Percentiles rank a stretch among this genome's conserved stretches.
These are phyloP conservation scores for Botrytis sinoallii DNA, from an alignment of 2,329 filamentous ascomycete genomes.

Conservation along the genomic window DNA sequence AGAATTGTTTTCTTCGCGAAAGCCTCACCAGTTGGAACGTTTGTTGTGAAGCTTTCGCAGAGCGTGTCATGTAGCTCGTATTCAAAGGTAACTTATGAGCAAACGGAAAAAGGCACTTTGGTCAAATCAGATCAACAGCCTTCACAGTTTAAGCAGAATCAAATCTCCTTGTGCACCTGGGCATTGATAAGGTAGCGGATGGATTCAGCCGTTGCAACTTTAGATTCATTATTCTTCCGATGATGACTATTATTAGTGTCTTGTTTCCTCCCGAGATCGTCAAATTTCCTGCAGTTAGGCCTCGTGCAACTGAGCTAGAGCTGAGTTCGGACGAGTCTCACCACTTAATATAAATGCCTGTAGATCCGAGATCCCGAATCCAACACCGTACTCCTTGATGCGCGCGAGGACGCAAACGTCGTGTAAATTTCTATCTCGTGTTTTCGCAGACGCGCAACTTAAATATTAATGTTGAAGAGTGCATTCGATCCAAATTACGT, in stretches of 20 bases:
- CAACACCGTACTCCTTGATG: background rate
- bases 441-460: background rate
- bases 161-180: background rate
- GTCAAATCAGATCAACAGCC: background rate
- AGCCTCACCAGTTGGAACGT: background rate
- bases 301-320: background rate
- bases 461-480: background rate
- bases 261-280: constrained; percentile 4
- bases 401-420: background rate
- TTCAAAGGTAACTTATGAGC: background rate
- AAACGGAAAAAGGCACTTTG: background rate
- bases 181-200: background rate
- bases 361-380: background rate
- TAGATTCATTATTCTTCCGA: constrained; percentile 10
- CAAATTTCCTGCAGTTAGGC: background rate
- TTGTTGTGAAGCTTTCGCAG: background rate
- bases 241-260: background rate
- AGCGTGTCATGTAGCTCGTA: constrained; percentile 1
- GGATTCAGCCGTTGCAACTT: background rate
- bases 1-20: background rate
- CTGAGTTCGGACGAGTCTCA: constrained; percentile 9
- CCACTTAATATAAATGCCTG: background rate
- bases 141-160: background rate
- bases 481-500: background rate
- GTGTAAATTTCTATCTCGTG: background rate